Evolutionary conservation across 176 grass and related monocot genomes (phyloP).

Genomic region (Bolboschoenus planiculmis): DNA sequence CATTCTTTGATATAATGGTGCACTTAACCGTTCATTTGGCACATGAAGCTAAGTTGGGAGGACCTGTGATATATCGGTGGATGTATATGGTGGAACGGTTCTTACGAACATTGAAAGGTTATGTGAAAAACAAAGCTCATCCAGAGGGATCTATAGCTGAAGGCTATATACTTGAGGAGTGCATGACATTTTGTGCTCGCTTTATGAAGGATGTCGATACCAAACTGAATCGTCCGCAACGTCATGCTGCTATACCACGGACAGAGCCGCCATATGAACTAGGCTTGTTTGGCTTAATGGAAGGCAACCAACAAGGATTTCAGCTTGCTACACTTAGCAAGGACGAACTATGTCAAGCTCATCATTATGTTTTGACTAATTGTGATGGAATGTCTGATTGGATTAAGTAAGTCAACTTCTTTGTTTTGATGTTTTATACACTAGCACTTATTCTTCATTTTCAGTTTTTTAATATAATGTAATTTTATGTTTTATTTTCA

Average conservation of each 20-base stretch:
- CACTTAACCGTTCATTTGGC: slow-evolving; percentile 19
- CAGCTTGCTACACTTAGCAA: not conserved
- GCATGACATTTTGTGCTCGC: slow-evolving; percentile 5
- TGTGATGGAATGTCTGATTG: not conserved
- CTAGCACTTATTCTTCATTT: not conserved
- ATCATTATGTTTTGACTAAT: not conserved
- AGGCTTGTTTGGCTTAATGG: not conserved
- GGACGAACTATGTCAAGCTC: not conserved
- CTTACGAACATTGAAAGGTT: not conserved
- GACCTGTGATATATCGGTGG: slow-evolving; percentile 15
- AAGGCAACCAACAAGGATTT: not conserved
- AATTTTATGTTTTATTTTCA: not conserved
- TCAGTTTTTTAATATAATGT: not conserved
- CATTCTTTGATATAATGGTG: slow-evolving; percentile 19
- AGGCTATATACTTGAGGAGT: slow-evolving; percentile 16
- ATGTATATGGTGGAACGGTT: slow-evolving; percentile 24
- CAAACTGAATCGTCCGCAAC: not conserved
- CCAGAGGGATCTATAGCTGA: slow-evolving; percentile 18
- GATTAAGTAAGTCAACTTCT: not conserved
- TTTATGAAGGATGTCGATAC: slow-evolving; percentile 15
- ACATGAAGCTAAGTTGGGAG: slow-evolving; percentile 1
- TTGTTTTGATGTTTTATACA: not conserved
- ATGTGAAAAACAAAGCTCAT: slow-evolving; percentile 9
- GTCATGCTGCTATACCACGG: not conserved
- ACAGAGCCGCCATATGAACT: not conserved